Base-by-base conservation (phyloP, 768 basidiomycete species). In the Postia placenta region DNA sequence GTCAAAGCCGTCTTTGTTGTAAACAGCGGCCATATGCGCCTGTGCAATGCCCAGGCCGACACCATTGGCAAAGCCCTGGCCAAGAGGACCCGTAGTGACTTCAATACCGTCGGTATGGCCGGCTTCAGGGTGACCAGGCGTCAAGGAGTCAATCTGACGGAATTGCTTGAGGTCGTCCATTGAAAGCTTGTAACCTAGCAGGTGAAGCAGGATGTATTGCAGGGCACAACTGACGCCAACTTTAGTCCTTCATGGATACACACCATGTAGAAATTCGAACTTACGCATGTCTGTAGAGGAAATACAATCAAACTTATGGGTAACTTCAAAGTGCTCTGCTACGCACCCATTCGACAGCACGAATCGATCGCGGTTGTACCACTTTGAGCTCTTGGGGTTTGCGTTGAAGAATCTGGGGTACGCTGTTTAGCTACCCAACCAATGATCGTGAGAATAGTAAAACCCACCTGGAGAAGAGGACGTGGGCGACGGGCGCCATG, bases 361-460 rank as follows among this genome's bases (percentile, higher is more conserved):
- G 60, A 95, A 97, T 69, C 93, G 85, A 74, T 96, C 93, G 53
- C 94, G 86, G 72, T 94, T 95, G 72, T 86, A 87, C 93, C 92
- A 95, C 67, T 90, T 85, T 36, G 92, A 82, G 73, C 77, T 86
- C 67, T 83, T 83, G 43, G 92, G 88, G 71, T 92, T 94, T 60
- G 85, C 83, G 56, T 87, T 87, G 72, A 96, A 67, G 77, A 92
- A 90, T 17, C 88, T 90, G 45, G 4, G 5, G n/a, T 41, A 45
- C 48, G 55, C 33, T 9, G 12, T 11, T 17, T 7, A 38, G 24
- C 22, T 38, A 24, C 26, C 22, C 20, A 33, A n/a, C 14, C 17
- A 38, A 38, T 41, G 46, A 9, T 4, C n/a, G n/a, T n/a, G n/a
- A 11, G 6, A 25, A 14, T 2, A n/a, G 43, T n/a, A 30, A 33